Conservation (phyloP, 1,284 basidiomycete species). For the Crucibulum cyathiforme region DNA sequence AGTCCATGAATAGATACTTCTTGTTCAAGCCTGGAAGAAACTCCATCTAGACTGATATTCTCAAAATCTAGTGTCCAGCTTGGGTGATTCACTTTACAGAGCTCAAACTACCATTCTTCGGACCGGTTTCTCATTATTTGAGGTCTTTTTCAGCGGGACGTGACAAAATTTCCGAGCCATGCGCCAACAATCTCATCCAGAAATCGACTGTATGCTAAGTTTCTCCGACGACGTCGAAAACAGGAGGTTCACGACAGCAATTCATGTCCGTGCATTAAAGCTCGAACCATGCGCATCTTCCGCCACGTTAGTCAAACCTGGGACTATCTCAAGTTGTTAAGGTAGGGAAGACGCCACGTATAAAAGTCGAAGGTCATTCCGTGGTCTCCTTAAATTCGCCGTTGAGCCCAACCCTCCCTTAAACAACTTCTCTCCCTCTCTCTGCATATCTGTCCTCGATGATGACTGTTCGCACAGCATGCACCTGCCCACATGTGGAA, state of each 20-base stretch:
- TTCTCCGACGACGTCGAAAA: conserved; percentile 8
- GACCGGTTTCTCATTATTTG: too few relatives aligned
- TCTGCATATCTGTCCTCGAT: background rate
- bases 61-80: too few relatives aligned
- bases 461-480: conserved; percentile 14
- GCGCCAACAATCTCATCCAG: background rate
- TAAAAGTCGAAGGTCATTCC: background rate
- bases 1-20: too few relatives aligned
- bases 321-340: background rate
- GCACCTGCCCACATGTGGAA: conserved; percentile 30
- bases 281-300: background rate
- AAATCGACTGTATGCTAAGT: background rate
- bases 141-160: background rate
- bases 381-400: background rate
- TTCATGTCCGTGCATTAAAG: conserved; percentile 7
- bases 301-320: background rate
- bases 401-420: background rate
- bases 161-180: background rate
- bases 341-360: background rate
- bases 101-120: too few relatives aligned
- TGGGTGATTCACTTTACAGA: too few relatives aligned
- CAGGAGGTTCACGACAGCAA: conserved; percentile 6
- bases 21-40: too few relatives aligned
- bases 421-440: background rate
- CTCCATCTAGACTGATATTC: too few relatives aligned